Base-by-base conservation (phyloP, 306 rosid species). In the Fragaria vesca region DNA sequence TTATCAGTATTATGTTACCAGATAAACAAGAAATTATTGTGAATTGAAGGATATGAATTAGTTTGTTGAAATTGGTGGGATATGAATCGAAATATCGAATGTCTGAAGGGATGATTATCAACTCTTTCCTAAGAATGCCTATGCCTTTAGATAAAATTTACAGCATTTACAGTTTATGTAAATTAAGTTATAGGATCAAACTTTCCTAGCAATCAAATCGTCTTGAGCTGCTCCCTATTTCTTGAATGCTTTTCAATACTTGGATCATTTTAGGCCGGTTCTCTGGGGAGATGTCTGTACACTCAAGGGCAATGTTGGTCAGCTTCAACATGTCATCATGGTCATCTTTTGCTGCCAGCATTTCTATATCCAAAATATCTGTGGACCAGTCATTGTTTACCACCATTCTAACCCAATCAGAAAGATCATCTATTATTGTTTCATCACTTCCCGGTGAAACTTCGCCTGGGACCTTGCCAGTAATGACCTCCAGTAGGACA, bases 301-400 rank as follows among this genome's bases (percentile, higher is more conserved):
- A 91, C 65, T 88, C 84, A 11, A 91, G 80, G 51, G 97, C 92
- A 54, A 89, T 69, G 77, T 88, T 85, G n/a, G 97, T 89, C 12
- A 91, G 79, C 80, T 78, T 78, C 83, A 88, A 77, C 97, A 89
- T 91, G 66, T 83, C 88, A 74, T 90, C 85, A 58, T 89, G 91
- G 12, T 87, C 93, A 80, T 89, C 97, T 72, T 50, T 85, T 47
- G 84, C 89, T 57, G 84, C 83, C 45, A 79, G 38, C 55, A 91
- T 89, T 76, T 91, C 97, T 12, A 73, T 61, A 62, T 91, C 93
- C 69, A 91, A 57, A 76, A 91, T 91, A 69, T 91, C 93, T 1
- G 92, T 87, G 43, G 97, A 91, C 97, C 97, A 89, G 52, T 87
- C 97, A 78, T 72, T 85, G 75, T 88, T 88, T 67, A 91, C 92